Percentiles rank a stretch among this genome's conserved stretches.
Evolutionary conservation across 805 yeast species (phyloP).

Genomic region (Candida sonorensis): DNA sequence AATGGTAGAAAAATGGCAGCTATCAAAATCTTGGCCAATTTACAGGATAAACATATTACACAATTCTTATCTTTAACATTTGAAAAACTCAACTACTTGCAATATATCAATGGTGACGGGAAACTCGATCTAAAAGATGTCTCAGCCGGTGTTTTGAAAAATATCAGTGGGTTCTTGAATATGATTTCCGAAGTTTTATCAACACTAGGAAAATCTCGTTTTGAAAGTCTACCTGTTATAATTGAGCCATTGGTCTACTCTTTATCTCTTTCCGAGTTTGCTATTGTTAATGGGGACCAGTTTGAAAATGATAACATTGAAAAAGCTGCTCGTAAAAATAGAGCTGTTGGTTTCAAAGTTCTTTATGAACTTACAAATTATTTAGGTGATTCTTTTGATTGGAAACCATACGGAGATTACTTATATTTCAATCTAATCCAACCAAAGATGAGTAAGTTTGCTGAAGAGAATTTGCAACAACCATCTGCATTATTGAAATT

Average conservation of each 20-base stretch:
- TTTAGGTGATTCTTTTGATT: conserved; percentile 43
- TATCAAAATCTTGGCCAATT: conserved; percentile 52
- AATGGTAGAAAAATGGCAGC: conserved; percentile 69
- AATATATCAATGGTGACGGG: too few relatives aligned
- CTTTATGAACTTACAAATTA: conserved; percentile 48
- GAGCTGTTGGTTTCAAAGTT: conserved; percentile 64
- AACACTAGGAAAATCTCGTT: conserved; percentile 53
- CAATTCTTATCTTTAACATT: conserved; percentile 60
- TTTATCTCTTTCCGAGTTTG: conserved; percentile 45
- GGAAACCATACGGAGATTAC: conserved; percentile 45
- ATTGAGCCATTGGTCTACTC: conserved; percentile 53
- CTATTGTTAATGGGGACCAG: conserved; percentile 20
- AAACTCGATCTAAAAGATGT: too few relatives aligned
- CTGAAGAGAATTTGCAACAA: conserved; percentile 73
- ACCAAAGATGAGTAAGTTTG: conserved; percentile 65
- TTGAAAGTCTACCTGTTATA: conserved; percentile 40
- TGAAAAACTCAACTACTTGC: conserved; percentile 41
- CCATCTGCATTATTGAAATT: conserved; percentile 71
- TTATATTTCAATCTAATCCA: conserved; percentile 49
- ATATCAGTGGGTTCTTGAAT: conserved; percentile 58
- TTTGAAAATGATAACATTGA: conserved; percentile 19
- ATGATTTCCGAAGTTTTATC: conserved; percentile 49
- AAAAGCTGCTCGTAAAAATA: conserved; percentile 49
- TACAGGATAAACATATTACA: conserved; percentile 43
- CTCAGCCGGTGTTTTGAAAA: conserved; percentile 33